Base-by-base conservation (phyloP, 148 eudicot genomes). In the Spergularia marina region DNA sequence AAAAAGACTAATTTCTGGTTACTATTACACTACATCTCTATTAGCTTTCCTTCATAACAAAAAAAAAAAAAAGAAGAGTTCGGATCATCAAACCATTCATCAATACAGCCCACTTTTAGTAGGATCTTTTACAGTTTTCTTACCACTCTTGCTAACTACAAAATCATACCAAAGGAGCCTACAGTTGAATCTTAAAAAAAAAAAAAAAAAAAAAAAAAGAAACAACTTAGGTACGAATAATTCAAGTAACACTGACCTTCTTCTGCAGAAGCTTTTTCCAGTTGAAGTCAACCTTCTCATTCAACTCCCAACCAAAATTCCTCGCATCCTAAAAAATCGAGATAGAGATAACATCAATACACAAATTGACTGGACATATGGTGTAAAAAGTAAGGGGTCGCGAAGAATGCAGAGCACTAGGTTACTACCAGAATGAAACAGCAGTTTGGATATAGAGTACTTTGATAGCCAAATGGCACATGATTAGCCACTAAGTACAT, bases 201-300 rank as follows among this genome's bases (percentile, higher is more conserved):
- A 30, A 30, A 30, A 2, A 30, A 30, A 30, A 30, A 2, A 3
- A 30, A 30, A 30, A 2, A 30, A 30, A 30, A 30, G 0, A 3
- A 30, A 30, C 36, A 30, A 30, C 36, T 30, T 23, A 68, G 71
- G 39, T 0, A 53, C 25, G 72, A 69, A 25, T 56, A 77, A 25
- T 23, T 71, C 8, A 72, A 53, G 54, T 21, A 56, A 62, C 47
- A 73, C 86, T 52, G 13, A 95, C 99, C 99, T 95, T 95, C 87
- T 95, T 95, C 9, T 92, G 90, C 82, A 95, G 74, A 75, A 95
- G 97, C 78, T 88, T 92, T 81, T 92, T 95, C 99, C 99, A 95
- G 76, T 89, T 88, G 88, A 90, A 95, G 77, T 88, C 87, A 70
- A 92, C 61, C 47, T 83, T 95, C 70, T 95, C 97, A 76, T 88